Percentiles rank a stretch among this genome's conserved stretches.
Evolutionary conservation across 2,329 filamentous ascomycete genomes (phyloP).

Genomic region (Magnaporthiopsis incrustans): DNA sequence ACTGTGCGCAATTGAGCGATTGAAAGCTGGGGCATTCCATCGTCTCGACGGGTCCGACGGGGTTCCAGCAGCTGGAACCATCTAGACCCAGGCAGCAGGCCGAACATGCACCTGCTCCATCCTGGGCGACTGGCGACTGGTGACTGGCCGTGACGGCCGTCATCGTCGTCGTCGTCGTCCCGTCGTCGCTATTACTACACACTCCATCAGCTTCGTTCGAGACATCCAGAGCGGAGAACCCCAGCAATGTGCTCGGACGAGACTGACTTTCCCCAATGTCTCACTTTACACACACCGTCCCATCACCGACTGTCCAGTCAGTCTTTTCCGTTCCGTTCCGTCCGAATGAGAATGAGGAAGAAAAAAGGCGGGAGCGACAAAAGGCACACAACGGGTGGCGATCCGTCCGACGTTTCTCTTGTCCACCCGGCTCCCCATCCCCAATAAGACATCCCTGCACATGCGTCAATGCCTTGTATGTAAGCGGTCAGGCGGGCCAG

Average conservation of each 20-base stretch:
- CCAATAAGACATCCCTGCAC: conserved; percentile 19
- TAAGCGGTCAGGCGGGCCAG: conserved; percentile 10
- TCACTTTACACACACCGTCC: too few species aligned
- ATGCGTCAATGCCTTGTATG: conserved; percentile 33
- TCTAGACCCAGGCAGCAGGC: neutral
- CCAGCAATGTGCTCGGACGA: neutral
- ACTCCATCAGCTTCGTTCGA: too few species aligned
- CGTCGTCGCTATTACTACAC: too few species aligned
- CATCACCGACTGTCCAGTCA: neutral
- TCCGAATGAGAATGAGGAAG: neutral
- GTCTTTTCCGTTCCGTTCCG: neutral
- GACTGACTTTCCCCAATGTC: neutral
- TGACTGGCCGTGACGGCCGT: neutral
- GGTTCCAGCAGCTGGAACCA: neutral
- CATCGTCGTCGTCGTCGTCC: neutral
- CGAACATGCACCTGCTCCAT: neutral
- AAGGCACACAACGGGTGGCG: neutral
- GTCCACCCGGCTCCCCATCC: neutral
- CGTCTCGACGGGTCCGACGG: neutral
- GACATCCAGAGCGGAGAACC: neutral
- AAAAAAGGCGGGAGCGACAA: neutral
- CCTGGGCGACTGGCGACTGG: too few species aligned
- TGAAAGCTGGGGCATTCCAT: neutral
- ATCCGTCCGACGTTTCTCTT: neutral
- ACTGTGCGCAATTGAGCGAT: neutral